Conservation (phyloP, 306 rosid species). For the Fragaria nilgerrensis region DNA sequence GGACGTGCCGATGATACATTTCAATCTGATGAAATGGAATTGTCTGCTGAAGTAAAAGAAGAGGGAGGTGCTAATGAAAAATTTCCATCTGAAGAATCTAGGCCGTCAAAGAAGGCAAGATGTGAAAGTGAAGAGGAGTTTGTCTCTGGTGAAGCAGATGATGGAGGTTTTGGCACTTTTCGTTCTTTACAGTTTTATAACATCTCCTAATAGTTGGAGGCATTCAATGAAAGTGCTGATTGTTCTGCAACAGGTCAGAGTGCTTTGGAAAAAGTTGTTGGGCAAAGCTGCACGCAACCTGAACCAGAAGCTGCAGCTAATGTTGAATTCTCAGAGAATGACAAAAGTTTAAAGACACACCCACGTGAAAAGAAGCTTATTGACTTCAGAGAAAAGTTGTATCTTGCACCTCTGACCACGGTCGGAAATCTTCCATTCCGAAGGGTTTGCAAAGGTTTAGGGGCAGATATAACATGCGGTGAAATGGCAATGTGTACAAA, state of each 20-base stretch:
- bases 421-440: slow-evolving; percentile 98
- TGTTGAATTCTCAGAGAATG: slow-evolving; percentile 45
- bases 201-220: neutral
- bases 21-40: slow-evolving; percentile 50
- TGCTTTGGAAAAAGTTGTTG: slow-evolving; percentile 32
- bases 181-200: neutral
- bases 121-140: slow-evolving; percentile 34
- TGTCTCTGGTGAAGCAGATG: slow-evolving; percentile 32
- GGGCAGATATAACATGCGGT: slow-evolving; percentile 90
- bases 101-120: slow-evolving; percentile 66
- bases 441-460: slow-evolving; percentile 90
- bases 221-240: slow-evolving; percentile 21
- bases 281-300: slow-evolving; percentile 33
- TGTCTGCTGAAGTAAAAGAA: slow-evolving; percentile 34
- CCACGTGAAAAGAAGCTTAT: slow-evolving; percentile 83
- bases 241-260: slow-evolving; percentile 36
- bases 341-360: slow-evolving; percentile 58
- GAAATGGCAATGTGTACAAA: slow-evolving; percentile 99
- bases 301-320: slow-evolving; percentile 41
- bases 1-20: slow-evolving; percentile 24
- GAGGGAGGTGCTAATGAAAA: slow-evolving; percentile 35
- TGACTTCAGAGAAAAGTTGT: slow-evolving; percentile 81
- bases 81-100: slow-evolving; percentile 39
- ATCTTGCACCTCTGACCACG: slow-evolving; percentile 95
- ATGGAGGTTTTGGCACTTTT: slow-evolving; percentile 49